These are phyloP conservation scores for Tetragonia tetragonoides DNA, from an alignment of 148 eudicot species.

Conservation along the genomic window DNA sequence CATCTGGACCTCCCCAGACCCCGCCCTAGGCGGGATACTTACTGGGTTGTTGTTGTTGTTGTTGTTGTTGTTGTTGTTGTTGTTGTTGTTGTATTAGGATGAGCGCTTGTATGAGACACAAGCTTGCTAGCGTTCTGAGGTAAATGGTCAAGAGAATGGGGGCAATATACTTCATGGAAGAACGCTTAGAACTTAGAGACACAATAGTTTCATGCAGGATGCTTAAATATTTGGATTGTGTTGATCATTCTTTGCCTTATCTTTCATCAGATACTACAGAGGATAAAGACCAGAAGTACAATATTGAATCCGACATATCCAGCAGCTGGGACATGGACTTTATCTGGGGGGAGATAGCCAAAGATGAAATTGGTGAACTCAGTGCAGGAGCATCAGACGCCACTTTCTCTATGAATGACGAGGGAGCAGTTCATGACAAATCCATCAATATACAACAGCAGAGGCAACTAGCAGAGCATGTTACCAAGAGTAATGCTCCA, in stretches of 20 bases:
- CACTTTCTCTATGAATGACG: not conserved
- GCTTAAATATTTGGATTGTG: not conserved
- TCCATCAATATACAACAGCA: not conserved
- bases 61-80: too few species aligned
- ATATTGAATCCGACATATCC: slow-evolving; percentile 11
- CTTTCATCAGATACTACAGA: not conserved
- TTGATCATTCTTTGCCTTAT: not conserved
- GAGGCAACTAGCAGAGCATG: not conserved
- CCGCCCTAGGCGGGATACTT: too few species aligned
- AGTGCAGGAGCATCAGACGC: not conserved
- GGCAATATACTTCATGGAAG: too few species aligned
- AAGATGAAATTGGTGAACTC: slow-evolving; percentile 13
- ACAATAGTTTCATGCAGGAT: not conserved
- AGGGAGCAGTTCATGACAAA: slow-evolving; percentile 3
- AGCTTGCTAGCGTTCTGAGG: not conserved
- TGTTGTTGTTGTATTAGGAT: not conserved
- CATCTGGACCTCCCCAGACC: too few species aligned
- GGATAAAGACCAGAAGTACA: slow-evolving; percentile 6
- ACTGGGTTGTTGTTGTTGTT: too few species aligned
- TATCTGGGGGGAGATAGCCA: slow-evolving; percentile 16
- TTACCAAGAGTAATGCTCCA: not conserved
- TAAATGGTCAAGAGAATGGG: not conserved
- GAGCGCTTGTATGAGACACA: not conserved
- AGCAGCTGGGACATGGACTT: slow-evolving; percentile 26
- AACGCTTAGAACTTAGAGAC: not conserved